Evolutionary conservation across 2,329 filamentous ascomycete genomes (phyloP).

Genomic region (Geosmithia putterillii): DNA sequence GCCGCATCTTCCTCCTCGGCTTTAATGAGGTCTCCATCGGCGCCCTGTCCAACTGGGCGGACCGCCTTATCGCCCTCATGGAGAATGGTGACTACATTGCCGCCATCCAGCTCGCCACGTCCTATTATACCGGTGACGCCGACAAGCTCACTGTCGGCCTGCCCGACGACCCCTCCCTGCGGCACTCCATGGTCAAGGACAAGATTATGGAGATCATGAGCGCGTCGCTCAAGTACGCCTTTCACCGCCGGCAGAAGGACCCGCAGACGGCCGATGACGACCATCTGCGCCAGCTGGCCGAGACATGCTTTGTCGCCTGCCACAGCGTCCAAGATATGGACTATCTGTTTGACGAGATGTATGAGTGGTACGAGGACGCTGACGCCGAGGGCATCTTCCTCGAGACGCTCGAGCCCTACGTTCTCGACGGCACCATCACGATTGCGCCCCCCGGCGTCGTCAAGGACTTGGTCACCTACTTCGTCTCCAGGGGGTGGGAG

Average conservation of each 20-base stretch:
- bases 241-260: slow-evolving; percentile 50
- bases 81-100: slow-evolving; percentile 92
- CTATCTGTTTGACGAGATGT: slow-evolving; percentile 85
- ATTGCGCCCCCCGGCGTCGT: slow-evolving; percentile 71
- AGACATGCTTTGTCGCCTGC: slow-evolving; percentile 75
- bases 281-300: slow-evolving; percentile 65
- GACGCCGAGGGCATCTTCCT: slow-evolving; percentile 66
- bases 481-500: slow-evolving; percentile 62
- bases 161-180: slow-evolving; percentile 64
- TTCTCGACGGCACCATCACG: slow-evolving; percentile 65
- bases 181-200: slow-evolving; percentile 75
- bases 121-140: slow-evolving; percentile 83
- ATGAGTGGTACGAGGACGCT: slow-evolving; percentile 76
- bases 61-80: slow-evolving; percentile 86
- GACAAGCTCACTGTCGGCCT: slow-evolving; percentile 90
- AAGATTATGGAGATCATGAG: slow-evolving; percentile 89
- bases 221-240: slow-evolving; percentile 82
- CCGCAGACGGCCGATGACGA: slow-evolving; percentile 32
- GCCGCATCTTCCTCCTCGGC: slow-evolving; percentile 82
- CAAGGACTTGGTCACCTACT: slow-evolving; percentile 76
- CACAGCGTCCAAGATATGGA: slow-evolving; percentile 65
- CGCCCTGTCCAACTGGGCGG: slow-evolving; percentile 91
- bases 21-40: slow-evolving; percentile 89
- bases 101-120: slow-evolving; percentile 80
- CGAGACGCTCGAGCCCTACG: slow-evolving; percentile 77